Conservation (phyloP, 768 basidiomycete genomes). For the Xerocomellus chrysenteron region DNA sequence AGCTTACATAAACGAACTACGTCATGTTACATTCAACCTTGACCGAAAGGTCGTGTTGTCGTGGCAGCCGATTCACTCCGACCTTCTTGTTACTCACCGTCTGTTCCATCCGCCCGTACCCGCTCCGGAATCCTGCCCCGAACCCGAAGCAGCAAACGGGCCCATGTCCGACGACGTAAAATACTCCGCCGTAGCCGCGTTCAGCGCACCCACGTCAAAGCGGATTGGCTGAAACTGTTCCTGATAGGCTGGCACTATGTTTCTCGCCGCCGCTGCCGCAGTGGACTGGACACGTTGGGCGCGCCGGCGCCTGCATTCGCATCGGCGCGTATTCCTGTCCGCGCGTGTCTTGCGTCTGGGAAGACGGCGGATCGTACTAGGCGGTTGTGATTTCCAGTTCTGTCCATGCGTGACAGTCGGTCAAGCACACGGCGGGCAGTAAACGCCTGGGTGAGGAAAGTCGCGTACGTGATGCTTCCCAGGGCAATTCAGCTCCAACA, state of each 20-base stretch:
- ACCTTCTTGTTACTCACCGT: too few species aligned
- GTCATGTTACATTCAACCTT: too few species aligned
- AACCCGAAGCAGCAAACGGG: too few species aligned
- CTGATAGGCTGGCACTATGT: constrained; percentile 21
- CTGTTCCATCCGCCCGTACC: too few species aligned
- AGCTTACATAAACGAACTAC: too few species aligned
- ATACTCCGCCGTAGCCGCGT: too few species aligned
- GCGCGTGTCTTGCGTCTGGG: background rate
- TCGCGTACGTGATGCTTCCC: constrained; percentile 68
- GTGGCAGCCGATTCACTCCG: too few species aligned
- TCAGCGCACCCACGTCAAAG: constrained; percentile 14
- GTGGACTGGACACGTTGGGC: constrained; percentile 21
- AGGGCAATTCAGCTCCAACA: constrained; percentile 79
- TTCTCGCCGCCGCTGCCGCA: constrained; percentile 23
- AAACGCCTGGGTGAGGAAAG: background rate
- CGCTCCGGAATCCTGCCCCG: too few species aligned
- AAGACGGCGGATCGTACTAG: too few species aligned
- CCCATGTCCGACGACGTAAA: too few species aligned
- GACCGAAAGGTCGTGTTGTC: too few species aligned
- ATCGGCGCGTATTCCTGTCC: background rate
- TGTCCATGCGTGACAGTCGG: constrained; percentile 22
- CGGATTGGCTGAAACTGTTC: constrained; percentile 23
- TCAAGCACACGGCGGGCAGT: constrained; percentile 1
- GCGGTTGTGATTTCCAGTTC: constrained; percentile 56
- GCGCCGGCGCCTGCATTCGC: background rate